Evolutionary conservation across 23 red algal species (phyloP).

Genomic region (Gracilaria gracilis): DNA sequence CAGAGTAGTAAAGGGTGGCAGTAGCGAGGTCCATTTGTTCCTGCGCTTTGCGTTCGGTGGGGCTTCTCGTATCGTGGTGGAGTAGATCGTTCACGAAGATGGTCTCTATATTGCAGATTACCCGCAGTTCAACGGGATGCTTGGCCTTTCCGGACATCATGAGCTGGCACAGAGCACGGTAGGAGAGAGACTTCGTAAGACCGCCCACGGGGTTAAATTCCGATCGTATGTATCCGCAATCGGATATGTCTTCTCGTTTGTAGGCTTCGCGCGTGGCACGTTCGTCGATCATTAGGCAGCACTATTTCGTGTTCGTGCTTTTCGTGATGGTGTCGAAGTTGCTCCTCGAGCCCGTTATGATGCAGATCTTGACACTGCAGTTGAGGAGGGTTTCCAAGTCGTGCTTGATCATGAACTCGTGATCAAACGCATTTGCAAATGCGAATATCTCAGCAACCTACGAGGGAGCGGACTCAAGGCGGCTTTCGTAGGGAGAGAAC

Average conservation of each 20-base stretch:
- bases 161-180: not conserved
- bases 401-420: conserved; percentile 17
- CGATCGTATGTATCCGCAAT: not conserved
- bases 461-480: not conserved
- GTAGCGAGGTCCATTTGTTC: no score
- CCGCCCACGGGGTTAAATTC: conserved; percentile 11
- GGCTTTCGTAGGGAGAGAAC: not conserved
- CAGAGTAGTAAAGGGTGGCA: no score
- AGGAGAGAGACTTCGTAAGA: not conserved
- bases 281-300: conserved; percentile 18
- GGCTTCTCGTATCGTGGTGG: no score
- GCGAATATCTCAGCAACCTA: conserved; percentile 34
- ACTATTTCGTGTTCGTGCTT: not conserved
- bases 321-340: conserved; percentile 8
- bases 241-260: conserved; percentile 19
- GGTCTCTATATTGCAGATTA: not conserved
- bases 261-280: conserved; percentile 18
- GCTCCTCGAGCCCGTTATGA: conserved; percentile 18
- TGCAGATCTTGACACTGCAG: not conserved
- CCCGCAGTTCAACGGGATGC: not conserved
- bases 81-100: no score
- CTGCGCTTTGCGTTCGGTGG: no score
- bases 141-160: not conserved
- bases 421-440: conserved; percentile 34
- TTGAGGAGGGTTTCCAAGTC: conserved; percentile 1